Percentiles rank a stretch among this genome's conserved stretches.
Evolutionary conservation across 805 yeast species (phyloP).

Genomic region (Blastobotrys peoriensis): DNA sequence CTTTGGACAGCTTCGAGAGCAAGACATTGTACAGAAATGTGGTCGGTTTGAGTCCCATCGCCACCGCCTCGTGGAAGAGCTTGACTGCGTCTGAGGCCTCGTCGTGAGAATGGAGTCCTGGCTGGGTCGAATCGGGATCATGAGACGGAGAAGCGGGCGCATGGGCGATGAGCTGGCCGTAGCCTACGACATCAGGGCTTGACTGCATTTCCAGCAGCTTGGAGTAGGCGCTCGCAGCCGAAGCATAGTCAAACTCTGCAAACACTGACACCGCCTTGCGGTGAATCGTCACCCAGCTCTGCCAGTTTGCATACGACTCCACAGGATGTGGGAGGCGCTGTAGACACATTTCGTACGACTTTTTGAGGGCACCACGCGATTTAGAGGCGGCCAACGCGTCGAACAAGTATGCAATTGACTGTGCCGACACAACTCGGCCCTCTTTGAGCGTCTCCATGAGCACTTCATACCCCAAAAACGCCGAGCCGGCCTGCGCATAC

Average conservation of each 20-base stretch:
- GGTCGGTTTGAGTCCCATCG: constrained; percentile 25
- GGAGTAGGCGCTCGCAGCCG: constrained; percentile 25
- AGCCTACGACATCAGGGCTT: constrained; percentile 31
- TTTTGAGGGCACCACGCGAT: constrained; percentile 4
- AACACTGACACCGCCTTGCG: constrained; percentile 23
- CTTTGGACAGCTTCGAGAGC: constrained; percentile 32
- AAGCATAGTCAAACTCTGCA: constrained; percentile 20
- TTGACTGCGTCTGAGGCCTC: constrained; percentile 29
- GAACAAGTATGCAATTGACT: constrained; percentile 11
- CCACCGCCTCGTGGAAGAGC: constrained; percentile 29
- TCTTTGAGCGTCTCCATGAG: constrained; percentile 14
- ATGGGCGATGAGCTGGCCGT: constrained; percentile 30
- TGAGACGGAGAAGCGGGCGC: constrained; percentile 19
- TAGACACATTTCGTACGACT: constrained; percentile 13
- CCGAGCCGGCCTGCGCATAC: constrained; percentile 13
- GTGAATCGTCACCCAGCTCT: constrained; percentile 26
- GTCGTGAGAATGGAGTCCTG: too few relatives aligned
- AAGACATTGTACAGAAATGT: constrained; percentile 32
- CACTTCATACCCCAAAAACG: constrained; percentile 13
- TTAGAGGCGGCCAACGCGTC: constrained; percentile 18
- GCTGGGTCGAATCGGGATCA: too few relatives aligned
- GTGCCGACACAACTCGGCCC: constrained; percentile 13
- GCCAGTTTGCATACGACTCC: constrained; percentile 16
- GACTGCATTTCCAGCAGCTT: constrained; percentile 25
- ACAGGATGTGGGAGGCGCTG: constrained; percentile 18